Evolutionary conservation across 768 basidiomycete genomes (phyloP).

Genomic region (Trametes cubensis): DNA sequence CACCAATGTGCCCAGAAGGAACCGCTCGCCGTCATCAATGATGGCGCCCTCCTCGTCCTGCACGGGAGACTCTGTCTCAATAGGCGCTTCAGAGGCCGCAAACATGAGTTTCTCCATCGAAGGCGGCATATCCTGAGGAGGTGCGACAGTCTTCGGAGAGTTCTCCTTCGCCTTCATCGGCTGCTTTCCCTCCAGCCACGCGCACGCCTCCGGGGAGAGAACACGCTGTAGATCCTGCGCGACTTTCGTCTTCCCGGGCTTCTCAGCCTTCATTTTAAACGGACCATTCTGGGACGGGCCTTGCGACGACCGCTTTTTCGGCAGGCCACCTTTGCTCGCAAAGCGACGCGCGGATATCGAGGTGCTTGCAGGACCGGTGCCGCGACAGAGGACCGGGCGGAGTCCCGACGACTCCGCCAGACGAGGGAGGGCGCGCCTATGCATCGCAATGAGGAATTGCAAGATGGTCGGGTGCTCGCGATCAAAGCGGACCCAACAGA

Average conservation of each 20-base stretch:
- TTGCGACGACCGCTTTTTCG: no score
- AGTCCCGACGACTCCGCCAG: conserved; percentile 2
- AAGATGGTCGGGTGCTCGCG: background rate
- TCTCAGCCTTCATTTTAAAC: background rate
- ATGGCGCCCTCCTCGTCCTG: background rate
- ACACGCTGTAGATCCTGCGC: conserved; percentile 6
- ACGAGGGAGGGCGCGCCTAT: conserved; percentile 2
- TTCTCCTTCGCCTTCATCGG: background rate
- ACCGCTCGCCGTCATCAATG: conserved; percentile 9
- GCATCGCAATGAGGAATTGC: no score
- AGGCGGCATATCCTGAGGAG: background rate
- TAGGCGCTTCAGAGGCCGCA: background rate
- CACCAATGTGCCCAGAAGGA: conserved; percentile 37
- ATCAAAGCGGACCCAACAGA: background rate
- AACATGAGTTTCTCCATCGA: conserved; percentile 15
- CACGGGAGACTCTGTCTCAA: background rate
- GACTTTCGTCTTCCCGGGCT: background rate
- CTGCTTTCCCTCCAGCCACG: conserved; percentile 12
- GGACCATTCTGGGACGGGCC: background rate
- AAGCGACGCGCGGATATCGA: background rate
- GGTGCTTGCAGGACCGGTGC: background rate
- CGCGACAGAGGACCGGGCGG: background rate
- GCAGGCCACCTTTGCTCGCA: background rate
- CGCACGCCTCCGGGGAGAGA: conserved; percentile 15
- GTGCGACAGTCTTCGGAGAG: background rate